Base-by-base conservation (phyloP, 228 moss, liverwort and hornwort genomes). In the Sphagnum fallax region DNA sequence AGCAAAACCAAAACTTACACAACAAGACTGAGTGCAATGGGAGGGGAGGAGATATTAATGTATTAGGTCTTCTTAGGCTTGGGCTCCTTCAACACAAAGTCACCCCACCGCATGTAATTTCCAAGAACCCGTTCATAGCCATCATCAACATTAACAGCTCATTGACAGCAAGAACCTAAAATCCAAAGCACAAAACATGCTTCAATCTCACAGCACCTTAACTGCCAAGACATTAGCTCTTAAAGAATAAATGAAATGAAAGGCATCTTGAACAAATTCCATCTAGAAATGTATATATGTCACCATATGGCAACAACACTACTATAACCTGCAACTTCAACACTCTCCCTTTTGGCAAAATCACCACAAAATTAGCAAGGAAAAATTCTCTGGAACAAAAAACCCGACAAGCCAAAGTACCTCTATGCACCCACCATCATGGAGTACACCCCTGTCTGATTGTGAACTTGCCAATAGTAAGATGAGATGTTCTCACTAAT, bases 81-180 rank as follows among this genome's bases (percentile, higher is more conserved):
- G 14, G 96, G 78, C 32, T 73, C 73, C 66, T 76, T 77, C 67
- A 72, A 80, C 73, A 96, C 67, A 71, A 89, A 96, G 8, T 77
- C 79, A 79, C 96, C 89, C 96, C 96, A 96, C 52, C 82, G 88
- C 48, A 81, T 79, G 57, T 96, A 96, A 61, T 96, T 96, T 47
- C 74, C 72, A 71, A 96, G 78, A 68, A 96, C 78, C 12, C 64
- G 76, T 5, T 64, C 71, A 80, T 88, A 83, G 68, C 87, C 84
- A 47, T 60, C 49, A 66, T 70, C 75, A 67, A 96, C 74, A 9
- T 90, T 84, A 65, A 61, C 79, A 32, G 32, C 6, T 88, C 90
- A 77, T 67, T 64, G 47, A 8, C 53, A 55, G 53, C 48, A 72
- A 52, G 61, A 77, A 32, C 32, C 32, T 32, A 74, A 9, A 12